Base-by-base conservation (phyloP, 2,329 filamentous ascomycete species). In the Bipolaris bicolor region DNA sequence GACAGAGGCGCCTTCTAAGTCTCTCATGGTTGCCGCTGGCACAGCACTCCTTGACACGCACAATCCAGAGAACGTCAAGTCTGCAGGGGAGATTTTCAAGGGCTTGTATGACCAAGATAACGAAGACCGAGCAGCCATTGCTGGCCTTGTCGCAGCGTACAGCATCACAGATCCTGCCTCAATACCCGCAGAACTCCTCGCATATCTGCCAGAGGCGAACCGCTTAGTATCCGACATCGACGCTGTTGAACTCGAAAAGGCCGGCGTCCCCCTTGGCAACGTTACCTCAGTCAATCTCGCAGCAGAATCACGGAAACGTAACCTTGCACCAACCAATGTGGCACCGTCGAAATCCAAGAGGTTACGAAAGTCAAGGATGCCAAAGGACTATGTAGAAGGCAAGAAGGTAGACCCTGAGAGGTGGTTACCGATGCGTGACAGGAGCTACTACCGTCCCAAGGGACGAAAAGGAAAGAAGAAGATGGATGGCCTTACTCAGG, bases 391-490 rank as follows among this genome's bases (percentile, higher is more conserved):
- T 70, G 90, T 92, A 57, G 85, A 90, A 50, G 86, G 84, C 66
- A 96, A 92, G 81, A 88, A 87, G 63, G 85, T 91, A 33, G 95
- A 99, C 76, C 88, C 92, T 0, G 95, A 99, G 78, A 84, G 95
- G 61, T 99, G 95, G 95, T 79, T 99, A 58, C 94, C 95, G 11
- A 82, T 98, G 69, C 88, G 90, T 50, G 95, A 99, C 75, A 85
- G 95, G 55, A 95, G 90, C 67, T 90, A 87, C 39, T 99, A 97
- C 78, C 83, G 90, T 46, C 92, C 93, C 7, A 97, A 95, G 80
- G 92, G 92, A 5, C 92, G 90, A 81, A 96, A 97, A 83, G 91
- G 91, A 53, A 94, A 92, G 83, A 89, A 92, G 83, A 90, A 89
- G 79, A 68, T 75, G 62, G 77, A 78, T 67, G 88, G 87, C 4